Percentiles rank a stretch among this genome's conserved stretches.
phyloP scores from a whole-genome alignment of 2,329 filamentous ascomycete genomes.

The Colletotrichum chrysophilum region DNA sequence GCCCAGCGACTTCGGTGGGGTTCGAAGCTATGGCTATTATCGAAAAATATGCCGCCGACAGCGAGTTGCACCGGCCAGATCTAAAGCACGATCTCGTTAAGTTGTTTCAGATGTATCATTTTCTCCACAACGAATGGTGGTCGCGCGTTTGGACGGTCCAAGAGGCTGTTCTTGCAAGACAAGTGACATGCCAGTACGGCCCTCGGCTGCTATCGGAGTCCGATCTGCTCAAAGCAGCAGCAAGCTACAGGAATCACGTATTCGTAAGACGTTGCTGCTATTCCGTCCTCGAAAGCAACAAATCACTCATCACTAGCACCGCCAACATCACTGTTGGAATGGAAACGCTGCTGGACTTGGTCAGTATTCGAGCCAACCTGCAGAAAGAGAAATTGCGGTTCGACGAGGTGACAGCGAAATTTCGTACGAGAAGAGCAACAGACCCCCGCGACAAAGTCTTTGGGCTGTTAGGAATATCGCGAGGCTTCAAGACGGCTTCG shows the following conservation, averaged over 20 bases:
- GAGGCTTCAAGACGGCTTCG: background rate
- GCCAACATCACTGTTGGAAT: background rate
- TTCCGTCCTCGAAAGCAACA: background rate
- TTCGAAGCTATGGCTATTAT: background rate
- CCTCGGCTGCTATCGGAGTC: background rate
- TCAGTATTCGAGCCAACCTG: accelerated
- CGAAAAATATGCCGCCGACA: background rate
- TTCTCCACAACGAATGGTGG: background rate
- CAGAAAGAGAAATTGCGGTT: background rate
- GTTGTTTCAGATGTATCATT: background rate
- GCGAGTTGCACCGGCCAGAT: background rate
- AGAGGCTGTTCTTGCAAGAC: background rate
- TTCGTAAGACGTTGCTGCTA: background rate
- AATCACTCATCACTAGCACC: accelerated
- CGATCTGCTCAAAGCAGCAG: background rate
- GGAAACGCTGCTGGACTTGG: background rate
- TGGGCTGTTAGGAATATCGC: background rate
- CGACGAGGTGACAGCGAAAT: background rate
- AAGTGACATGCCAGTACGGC: background rate
- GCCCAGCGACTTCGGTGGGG: accelerated
- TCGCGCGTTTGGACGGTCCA: background rate
- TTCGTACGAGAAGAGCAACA: background rate
- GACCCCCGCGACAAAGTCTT: background rate
- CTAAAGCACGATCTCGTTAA: accelerated
- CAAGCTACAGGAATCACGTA: background rate